phyloP scores from a whole-genome alignment of 306 rosid species.

The Quillaja saponaria region DNA sequence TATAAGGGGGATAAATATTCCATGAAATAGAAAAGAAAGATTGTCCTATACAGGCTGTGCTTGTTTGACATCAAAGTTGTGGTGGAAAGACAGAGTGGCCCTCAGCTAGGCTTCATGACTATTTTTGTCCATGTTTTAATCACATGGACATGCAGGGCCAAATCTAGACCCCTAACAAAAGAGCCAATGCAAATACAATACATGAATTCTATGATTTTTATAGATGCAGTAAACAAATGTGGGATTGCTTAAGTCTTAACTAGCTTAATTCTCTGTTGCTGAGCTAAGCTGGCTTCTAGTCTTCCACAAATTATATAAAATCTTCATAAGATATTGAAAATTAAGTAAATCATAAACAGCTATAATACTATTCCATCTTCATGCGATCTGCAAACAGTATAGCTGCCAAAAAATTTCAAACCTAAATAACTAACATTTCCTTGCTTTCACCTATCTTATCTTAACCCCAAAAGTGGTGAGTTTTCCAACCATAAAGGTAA shows the following conservation, averaged over 20 bases:
- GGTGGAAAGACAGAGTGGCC: constrained; percentile 39
- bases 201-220: no score
- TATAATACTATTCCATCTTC: constrained; percentile 19
- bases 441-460: constrained; percentile 8
- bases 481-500: not conserved
- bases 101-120: constrained; percentile 53
- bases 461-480: constrained; percentile 6
- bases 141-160: constrained; percentile 38
- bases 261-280: not conserved
- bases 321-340: not conserved
- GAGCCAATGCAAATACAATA: not conserved
- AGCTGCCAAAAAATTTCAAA: not conserved
- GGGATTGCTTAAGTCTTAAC: constrained; percentile 4
- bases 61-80: constrained; percentile 24
- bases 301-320: constrained; percentile 7
- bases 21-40: no score
- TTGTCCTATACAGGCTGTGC: constrained; percentile 22
- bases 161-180: constrained; percentile 13
- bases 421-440: constrained; percentile 3
- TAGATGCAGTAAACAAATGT: no score
- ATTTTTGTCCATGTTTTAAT: constrained; percentile 16
- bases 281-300: constrained; percentile 1
- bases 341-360: not conserved
- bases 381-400: not conserved
- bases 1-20: constrained; percentile 23